These are phyloP conservation scores for Starmerella roubikii DNA, from an alignment of 805 yeast genomes.

Conservation along the genomic window DNA sequence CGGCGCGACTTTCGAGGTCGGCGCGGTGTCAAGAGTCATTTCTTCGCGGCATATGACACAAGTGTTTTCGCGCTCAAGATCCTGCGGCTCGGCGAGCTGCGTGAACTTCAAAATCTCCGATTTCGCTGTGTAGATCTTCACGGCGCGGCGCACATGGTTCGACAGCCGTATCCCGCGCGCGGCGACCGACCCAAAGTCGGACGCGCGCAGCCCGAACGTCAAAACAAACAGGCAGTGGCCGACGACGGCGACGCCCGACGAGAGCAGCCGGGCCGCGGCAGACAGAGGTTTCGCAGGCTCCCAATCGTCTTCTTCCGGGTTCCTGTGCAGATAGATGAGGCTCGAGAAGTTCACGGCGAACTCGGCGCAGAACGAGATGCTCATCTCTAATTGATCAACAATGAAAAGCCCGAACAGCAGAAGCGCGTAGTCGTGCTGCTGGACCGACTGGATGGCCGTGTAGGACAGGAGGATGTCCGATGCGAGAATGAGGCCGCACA, in stretches of 20 bases:
- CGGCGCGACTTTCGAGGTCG: conserved; percentile 40
- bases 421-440: conserved; percentile 6
- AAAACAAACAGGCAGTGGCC: conserved; percentile 31
- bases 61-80: conserved; percentile 44
- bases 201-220: conserved; percentile 33
- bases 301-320: conserved; percentile 55
- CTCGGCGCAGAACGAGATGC: conserved; percentile 43
- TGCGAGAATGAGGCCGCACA: conserved; percentile 34
- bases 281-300: conserved; percentile 49
- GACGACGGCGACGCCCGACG: conserved; percentile 36
- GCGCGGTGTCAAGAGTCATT: conserved; percentile 38
- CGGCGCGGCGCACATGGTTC: conserved; percentile 22
- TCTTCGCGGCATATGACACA: conserved; percentile 92
- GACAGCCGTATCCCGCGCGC: conserved; percentile 24
- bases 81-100: conserved; percentile 46
- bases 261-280: conserved; percentile 40
- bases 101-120: conserved; percentile 52
- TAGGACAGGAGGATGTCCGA: conserved; percentile 31
- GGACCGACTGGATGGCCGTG: conserved; percentile 2
- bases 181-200: conserved; percentile 32
- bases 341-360: conserved; percentile 44
- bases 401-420: conserved; percentile 5
- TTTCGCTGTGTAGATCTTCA: conserved; percentile 28
- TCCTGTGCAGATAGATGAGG: conserved; percentile 31
- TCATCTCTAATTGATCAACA: conserved; percentile 54